A percentile compares a stretch with the other conserved stretches of the same genome.
These are phyloP conservation scores for Lenwebbia sp. DNA, from an alignment of 345 rosid genomes.

Conservation along the genomic window DNA sequence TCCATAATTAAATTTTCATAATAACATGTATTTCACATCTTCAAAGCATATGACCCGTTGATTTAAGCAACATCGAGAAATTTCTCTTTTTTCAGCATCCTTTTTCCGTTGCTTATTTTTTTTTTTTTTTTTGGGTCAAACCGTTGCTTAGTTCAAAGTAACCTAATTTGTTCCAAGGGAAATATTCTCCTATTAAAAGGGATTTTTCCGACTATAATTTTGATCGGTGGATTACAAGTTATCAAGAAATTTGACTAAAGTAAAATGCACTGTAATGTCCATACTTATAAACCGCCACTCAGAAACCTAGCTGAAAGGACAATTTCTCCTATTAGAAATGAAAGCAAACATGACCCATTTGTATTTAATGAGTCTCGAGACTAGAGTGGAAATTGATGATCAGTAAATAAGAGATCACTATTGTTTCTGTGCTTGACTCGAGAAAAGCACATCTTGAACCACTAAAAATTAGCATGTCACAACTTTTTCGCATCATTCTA, in stretches of 20 bases:
- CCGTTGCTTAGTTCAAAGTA: neutral
- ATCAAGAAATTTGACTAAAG: neutral
- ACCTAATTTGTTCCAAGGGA: neutral
- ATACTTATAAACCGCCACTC: neutral
- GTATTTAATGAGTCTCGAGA: neutral
- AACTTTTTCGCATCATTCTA: too few species aligned
- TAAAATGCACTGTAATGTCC: neutral
- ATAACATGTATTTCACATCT: neutral
- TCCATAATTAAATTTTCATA: neutral
- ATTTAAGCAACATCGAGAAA: neutral
- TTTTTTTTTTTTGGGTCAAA: too few species aligned
- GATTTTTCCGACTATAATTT: neutral
- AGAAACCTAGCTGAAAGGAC: neutral
- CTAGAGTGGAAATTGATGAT: neutral
- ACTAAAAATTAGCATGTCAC: neutral
- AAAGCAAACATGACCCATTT: neutral
- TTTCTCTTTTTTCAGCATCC: neutral
- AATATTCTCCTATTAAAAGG: neutral
- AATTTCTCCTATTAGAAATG: neutral
- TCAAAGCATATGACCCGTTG: neutral
- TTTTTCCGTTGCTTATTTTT: too few species aligned
- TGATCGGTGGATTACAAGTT: neutral
- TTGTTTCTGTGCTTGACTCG: neutral
- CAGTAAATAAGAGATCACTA: neutral
- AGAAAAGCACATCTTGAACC: neutral